Base-by-base conservation (phyloP, 805 yeast genomes). In the Cyberlindnera bimundalis region DNA sequence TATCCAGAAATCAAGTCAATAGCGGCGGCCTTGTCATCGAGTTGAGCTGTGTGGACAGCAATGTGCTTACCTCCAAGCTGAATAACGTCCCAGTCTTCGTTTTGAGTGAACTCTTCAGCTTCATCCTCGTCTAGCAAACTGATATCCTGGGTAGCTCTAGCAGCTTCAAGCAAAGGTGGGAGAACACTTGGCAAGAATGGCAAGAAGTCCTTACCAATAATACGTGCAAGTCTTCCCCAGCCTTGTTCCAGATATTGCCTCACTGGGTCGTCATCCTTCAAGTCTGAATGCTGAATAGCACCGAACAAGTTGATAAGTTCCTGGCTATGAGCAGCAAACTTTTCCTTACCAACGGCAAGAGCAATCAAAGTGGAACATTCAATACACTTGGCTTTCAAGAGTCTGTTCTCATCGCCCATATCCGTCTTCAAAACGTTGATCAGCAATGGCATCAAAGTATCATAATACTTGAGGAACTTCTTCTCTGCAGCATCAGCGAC, bases 361-460 rank as follows among this genome's bases (percentile, higher is more conserved):
- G 97, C 97, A 59, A 93, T 89, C 54, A 93, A 71, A 1, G 98
- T 86, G 7, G 96, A 81, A 65, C 99, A 93, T 66, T 93, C 99
- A 50, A 93, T 86, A 54, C 96, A 86, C 64, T 90, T 91, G 17
- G 96, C 98, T 60, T 84, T 86, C 50, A 93, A 70, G 40, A 83
- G 65, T 48, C 93, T 76, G 61, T 83, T 81, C 53, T 85, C 95
- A 33, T 76, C 76, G 28, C 87, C 91, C 64, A 83, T 74, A 50
- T 87, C 95, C 5, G 91, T 69, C 52, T 73, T 78, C 65, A 93
- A 67, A 16, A 91, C 95, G 47, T 83, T 79, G 42, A 89, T 67
- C 46, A 91, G 70, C 50, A 88, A 67, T 14, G 96, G 96, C 95
- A 93, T 91, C 61, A 93, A 73, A 2, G 96, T 84, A 60, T 89